Conservation (phyloP, 2,329 filamentous ascomycete species). For the Coniochaeta prunicola region DNA sequence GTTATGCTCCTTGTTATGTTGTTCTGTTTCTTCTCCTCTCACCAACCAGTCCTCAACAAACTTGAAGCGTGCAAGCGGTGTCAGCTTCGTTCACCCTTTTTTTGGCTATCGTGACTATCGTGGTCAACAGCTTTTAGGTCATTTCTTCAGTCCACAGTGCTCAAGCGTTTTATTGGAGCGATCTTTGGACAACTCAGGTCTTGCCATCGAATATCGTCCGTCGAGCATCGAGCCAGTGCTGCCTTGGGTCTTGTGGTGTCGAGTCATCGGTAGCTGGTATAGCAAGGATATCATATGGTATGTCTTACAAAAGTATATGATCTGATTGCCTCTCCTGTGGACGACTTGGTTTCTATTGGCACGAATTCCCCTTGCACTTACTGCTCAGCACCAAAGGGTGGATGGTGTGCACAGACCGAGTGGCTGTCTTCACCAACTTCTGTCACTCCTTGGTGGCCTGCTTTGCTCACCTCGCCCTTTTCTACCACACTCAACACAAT, state of each 20-base stretch:
- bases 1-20: background rate
- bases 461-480: background rate
- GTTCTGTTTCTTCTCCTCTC: background rate
- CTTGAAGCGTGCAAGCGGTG: background rate
- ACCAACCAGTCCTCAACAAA: background rate
- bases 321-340: background rate
- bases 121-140: conserved; percentile 2
- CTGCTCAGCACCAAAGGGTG: background rate
- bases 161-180: background rate
- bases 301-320: background rate
- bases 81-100: conserved; percentile 1
- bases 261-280: background rate
- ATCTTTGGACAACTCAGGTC: background rate
- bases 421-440: background rate
- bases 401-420: background rate
- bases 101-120: conserved; percentile 4
- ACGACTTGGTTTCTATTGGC: background rate
- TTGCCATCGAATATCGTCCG: background rate
- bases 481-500: background rate
- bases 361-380: background rate
- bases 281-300: background rate
- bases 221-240: background rate
- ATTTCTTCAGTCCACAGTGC: conserved; percentile 1
- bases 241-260: background rate
- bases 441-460: background rate